A percentile compares a stretch with the other conserved stretches of the same genome.
Conservation (phyloP, 202 grass and related monocot species). For the Bolboschoenoplectus hybrid region DNA sequence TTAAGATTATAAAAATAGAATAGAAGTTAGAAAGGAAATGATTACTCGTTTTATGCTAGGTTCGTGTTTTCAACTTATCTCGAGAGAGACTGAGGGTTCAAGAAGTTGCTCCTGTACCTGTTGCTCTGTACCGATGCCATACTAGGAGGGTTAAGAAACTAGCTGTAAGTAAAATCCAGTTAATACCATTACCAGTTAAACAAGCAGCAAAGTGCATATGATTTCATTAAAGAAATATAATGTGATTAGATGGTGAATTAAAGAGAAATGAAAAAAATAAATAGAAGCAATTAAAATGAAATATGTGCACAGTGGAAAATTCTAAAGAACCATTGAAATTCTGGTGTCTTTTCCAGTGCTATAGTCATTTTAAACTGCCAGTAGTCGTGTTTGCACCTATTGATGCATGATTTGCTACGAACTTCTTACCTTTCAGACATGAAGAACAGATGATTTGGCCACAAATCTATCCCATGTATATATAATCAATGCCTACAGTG, state of each 20-base stretch:
- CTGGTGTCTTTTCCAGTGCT: neutral
- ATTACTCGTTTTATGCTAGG: constrained; percentile 64
- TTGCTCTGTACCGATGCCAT: constrained; percentile 83
- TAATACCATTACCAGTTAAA: neutral
- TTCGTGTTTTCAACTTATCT: constrained; percentile 94
- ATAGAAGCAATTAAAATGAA: neutral
- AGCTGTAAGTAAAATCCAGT: constrained; percentile 63
- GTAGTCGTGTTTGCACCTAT: neutral
- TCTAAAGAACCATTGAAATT: neutral
- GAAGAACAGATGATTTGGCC: constrained; percentile 12
- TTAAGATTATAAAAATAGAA: constrained; percentile 21
- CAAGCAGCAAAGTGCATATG: neutral
- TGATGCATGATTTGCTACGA: constrained; percentile 14
- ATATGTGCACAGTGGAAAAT: neutral
- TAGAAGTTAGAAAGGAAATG: constrained; percentile 5
- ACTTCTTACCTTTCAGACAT: neutral
- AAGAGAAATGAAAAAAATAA: neutral
- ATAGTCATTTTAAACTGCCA: neutral
- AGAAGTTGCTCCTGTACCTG: constrained; percentile 71
- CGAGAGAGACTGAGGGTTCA: constrained; percentile 47
- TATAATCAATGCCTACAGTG: neutral
- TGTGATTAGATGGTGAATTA: constrained; percentile 9
- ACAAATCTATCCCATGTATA: neutral
- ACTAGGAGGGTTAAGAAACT: constrained; percentile 92
- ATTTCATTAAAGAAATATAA: constrained; percentile 32